Conservation (phyloP, 331 rosid species). For the Acacia pycnantha region DNA sequence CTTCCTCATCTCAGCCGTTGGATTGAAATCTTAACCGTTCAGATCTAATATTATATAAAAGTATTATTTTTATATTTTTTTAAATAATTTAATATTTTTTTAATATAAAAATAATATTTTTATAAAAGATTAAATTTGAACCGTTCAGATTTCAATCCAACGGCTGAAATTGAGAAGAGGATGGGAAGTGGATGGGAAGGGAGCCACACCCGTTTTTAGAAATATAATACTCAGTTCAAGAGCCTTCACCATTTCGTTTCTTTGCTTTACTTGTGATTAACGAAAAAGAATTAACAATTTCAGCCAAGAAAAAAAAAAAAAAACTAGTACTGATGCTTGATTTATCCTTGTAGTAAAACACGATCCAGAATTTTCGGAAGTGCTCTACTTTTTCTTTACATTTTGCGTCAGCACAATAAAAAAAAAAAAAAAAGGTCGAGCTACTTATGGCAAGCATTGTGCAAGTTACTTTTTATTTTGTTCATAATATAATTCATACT, state of each 20-base stretch:
- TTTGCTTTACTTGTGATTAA: neutral
- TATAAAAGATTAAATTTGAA: no score
- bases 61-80: no score
- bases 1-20: no score
- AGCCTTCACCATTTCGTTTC: neutral
- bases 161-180: no score
- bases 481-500: neutral
- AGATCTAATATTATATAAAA: no score
- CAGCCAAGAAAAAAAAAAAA: no score
- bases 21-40: no score
- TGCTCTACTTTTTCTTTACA: neutral
- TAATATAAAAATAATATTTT: no score
- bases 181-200: no score
- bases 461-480: neutral
- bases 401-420: neutral
- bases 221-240: neutral
- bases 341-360: neutral
- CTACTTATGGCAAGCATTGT: neutral
- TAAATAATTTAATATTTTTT: no score
- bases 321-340: neutral
- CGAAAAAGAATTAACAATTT: neutral
- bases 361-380: neutral
- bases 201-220: no score
- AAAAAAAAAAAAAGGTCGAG: neutral
- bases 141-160: no score